Evolutionary conservation across 208 protist genomes (phyloP), one percentile per base, ranked within the genome.

Genomic region (Strigomonas culicis): DNA sequence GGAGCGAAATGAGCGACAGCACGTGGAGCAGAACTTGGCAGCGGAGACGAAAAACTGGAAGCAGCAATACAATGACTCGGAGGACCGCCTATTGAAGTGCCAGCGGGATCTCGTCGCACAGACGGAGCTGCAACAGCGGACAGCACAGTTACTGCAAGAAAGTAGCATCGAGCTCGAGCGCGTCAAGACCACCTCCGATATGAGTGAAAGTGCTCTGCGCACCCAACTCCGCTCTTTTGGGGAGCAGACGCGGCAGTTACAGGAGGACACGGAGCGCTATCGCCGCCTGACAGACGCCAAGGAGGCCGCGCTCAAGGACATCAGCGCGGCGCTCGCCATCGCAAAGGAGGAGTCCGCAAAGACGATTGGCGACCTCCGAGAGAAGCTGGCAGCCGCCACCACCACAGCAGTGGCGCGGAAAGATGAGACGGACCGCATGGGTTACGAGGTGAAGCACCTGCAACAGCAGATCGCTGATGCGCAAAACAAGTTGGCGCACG

Each of bases 401-500:
- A 68, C 74, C 0, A 57, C 75, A 8, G 32, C 50, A 1, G 61
- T 74, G 11, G 49, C 65, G 17, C 43, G 49, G 0, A 75, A 73
- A 22, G 74, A 79, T 2, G 81, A 86, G 27, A 50, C 67, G 59
- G 74, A 81, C 0, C 80, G 77, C 58, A 30, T 86, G 49, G 52
- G 66, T 24, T 73, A 79, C 56, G 74, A 92, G 43, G 57, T 80
- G 32, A 71, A 70, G 43, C 71, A 77, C 31, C 31, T 24, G 15
- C 72, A 85, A 68, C 66, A 75, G 69, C 70, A 79, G 32, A 27
- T 77, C 49, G 60, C 25, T 10, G 77, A 77, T 27, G 31, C 72
- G 46, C 72, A 80, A 51, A 63, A 68, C 36, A 72, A 70, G 11
- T 57, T 57, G 13, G 41, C 52, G 22, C 74, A 73, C 6, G 84